Conservation (phyloP, 2,329 filamentous ascomycete genomes). For the Pseudogymnoascus sp. region DNA sequence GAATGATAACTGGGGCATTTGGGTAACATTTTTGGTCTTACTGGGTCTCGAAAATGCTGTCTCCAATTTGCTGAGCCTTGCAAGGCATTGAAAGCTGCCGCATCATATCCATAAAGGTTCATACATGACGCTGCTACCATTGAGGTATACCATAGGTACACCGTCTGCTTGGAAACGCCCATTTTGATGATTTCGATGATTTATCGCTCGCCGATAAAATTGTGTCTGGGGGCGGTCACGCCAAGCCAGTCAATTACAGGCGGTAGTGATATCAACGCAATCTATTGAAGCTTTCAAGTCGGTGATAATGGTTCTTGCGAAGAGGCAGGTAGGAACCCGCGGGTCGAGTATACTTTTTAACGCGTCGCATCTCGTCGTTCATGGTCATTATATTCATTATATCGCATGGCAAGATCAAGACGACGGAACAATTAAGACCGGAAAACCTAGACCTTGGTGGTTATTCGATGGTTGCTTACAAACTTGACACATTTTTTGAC, state of each 20-base stretch:
- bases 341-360: not conserved
- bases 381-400: slow-evolving; percentile 5
- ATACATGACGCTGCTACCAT: slow-evolving; percentile 4
- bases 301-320: not conserved
- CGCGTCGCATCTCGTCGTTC: not conserved
- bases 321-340: not conserved
- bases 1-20: not conserved
- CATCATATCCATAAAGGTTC: slow-evolving; percentile 4
- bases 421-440: slow-evolving; percentile 9
- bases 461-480: slow-evolving; percentile 3
- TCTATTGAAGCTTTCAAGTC: not conserved
- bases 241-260: not conserved
- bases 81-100: not conserved
- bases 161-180: slow-evolving; percentile 2
- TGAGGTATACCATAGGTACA: slow-evolving; percentile 6
- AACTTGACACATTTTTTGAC: slow-evolving; percentile 7
- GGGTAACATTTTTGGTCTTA: not conserved
- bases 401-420: slow-evolving; percentile 1
- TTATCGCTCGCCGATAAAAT: not conserved
- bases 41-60: not conserved
- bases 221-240: not conserved
- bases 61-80: slow-evolving; percentile 7
- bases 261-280: not conserved
- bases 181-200: not conserved
- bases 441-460: not conserved